Evolutionary conservation across 164 flowering plant species (phyloP).

Genomic region (Santalum album): DNA sequence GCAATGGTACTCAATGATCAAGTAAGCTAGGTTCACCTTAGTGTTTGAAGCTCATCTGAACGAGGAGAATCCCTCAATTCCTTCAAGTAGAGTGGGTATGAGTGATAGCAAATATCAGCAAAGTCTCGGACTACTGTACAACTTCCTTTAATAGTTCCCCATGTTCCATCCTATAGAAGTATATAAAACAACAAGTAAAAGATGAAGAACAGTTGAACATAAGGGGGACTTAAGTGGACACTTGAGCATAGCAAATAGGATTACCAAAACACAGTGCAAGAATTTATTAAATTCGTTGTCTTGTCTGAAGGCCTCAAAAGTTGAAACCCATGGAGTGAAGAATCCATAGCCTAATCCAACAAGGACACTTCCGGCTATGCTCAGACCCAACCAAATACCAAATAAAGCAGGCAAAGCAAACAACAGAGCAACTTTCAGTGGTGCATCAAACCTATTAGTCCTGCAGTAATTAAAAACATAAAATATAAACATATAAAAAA

Average conservation of each 20-base stretch:
- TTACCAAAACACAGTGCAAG: constrained; percentile 76
- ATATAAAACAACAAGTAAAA: neutral
- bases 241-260: neutral
- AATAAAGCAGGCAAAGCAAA: constrained; percentile 59
- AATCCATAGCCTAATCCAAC: constrained; percentile 85
- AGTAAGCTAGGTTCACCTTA: too few species aligned
- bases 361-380: constrained; percentile 66
- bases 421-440: constrained; percentile 64
- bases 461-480: constrained; percentile 24
- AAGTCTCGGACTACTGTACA: constrained; percentile 85
- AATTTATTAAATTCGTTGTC: constrained; percentile 51
- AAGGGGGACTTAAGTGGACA: too few species aligned
- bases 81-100: constrained; percentile 65
- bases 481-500: neutral
- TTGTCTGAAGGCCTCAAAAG: constrained; percentile 85
- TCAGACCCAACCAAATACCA: constrained; percentile 68
- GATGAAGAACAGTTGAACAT: too few species aligned
- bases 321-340: constrained; percentile 84
- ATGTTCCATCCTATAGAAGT: constrained; percentile 90
- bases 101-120: constrained; percentile 68
- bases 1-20: too few species aligned
- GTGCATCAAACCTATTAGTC: constrained; percentile 57
- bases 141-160: constrained; percentile 78
- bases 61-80: constrained; percentile 55
- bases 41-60: constrained; percentile 51